A percentile compares a stretch with the other conserved stretches of the same genome.
Conservation (phyloP, 2,329 filamentous ascomycete genomes). For the Intubia oerlemansii region DNA sequence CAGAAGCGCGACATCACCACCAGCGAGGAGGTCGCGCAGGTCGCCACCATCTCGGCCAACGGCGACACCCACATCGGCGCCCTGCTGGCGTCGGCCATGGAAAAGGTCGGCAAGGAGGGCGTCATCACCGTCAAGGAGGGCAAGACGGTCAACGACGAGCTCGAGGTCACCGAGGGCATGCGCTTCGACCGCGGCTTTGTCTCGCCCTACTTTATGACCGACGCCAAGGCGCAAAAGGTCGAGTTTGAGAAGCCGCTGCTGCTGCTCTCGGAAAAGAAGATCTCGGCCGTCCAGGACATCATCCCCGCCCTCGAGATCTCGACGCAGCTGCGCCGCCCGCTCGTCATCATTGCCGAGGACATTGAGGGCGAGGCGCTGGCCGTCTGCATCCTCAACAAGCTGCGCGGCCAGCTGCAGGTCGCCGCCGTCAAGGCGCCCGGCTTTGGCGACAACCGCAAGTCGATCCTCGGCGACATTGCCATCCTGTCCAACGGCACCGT, state of each 20-base stretch:
- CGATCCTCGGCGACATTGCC: conserved; percentile 89
- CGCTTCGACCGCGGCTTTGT: conserved; percentile 98
- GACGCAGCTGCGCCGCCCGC: conserved; percentile 80
- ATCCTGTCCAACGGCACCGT: conserved; percentile 93
- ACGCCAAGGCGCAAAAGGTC: conserved; percentile 94
- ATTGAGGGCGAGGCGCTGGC: conserved; percentile 97
- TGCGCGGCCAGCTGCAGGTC: conserved; percentile 96
- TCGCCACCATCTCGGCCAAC: conserved; percentile 95
- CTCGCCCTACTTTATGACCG: conserved; percentile 99
- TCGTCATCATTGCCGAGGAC: conserved; percentile 97
- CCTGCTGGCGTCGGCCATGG: conserved; percentile 95
- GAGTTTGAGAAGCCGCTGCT: conserved; percentile 99
- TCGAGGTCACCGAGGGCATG: conserved; percentile 99
- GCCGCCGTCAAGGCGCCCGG: conserved; percentile 96
- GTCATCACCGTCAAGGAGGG: conserved; percentile 99
- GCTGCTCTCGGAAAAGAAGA: conserved; percentile 99
- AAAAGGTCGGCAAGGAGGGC: conserved; percentile 99
- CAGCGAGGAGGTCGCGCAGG: conserved; percentile 89
- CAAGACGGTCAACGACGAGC: conserved; percentile 93
- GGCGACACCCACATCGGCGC: conserved; percentile 87
- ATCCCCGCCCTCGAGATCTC: conserved; percentile 95
- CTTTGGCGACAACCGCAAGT: conserved; percentile 99
- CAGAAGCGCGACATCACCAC: conserved; percentile 99
- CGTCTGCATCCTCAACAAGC: conserved; percentile 99
- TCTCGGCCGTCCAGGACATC: conserved; percentile 96